Conservation (phyloP, 1,284 basidiomycete genomes). For the Microbotryum silenes-acaulis region DNA sequence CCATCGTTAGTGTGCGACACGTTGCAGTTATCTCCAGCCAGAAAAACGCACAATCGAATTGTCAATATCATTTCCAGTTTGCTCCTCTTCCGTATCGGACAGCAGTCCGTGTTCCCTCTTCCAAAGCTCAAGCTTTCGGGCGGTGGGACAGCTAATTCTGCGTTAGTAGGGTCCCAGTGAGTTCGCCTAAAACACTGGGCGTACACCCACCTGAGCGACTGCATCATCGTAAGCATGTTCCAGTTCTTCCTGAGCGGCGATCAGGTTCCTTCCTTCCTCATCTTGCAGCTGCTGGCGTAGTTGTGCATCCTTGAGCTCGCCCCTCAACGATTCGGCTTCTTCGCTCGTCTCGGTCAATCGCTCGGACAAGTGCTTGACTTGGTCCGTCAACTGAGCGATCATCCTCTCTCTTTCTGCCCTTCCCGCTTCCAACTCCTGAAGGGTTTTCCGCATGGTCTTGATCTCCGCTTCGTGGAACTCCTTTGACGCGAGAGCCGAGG, state of each 20-base stretch:
- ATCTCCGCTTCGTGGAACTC: constrained; percentile 1
- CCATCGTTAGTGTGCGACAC: too few relatives aligned
- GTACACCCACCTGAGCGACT: background rate
- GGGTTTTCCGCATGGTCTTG: background rate
- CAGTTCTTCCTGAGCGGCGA: constrained; percentile 12
- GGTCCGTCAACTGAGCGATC: background rate
- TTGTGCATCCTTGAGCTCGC: constrained; percentile 7
- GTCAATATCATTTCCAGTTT: background rate
- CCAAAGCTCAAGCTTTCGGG: constrained; percentile 3
- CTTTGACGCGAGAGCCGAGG: background rate
- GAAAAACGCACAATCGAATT: too few relatives aligned
- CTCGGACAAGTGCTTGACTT: background rate
- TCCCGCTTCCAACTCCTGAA: background rate
- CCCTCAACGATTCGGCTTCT: background rate
- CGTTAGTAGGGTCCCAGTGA: background rate
- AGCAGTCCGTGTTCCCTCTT: background rate
- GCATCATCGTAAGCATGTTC: constrained; percentile 9
- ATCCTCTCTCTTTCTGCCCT: background rate
- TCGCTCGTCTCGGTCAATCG: background rate
- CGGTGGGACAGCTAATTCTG: background rate
- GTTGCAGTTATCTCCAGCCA: too few relatives aligned
- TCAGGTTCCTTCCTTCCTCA: background rate
- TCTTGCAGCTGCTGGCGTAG: constrained; percentile 4
- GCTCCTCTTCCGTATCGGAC: background rate
- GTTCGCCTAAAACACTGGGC: fast-evolving